Evolutionary conservation across 371 early-diverging fungal species (phyloP), one percentile per base, ranked within the genome.

Genomic region (Apophysomyces ossiformis): DNA sequence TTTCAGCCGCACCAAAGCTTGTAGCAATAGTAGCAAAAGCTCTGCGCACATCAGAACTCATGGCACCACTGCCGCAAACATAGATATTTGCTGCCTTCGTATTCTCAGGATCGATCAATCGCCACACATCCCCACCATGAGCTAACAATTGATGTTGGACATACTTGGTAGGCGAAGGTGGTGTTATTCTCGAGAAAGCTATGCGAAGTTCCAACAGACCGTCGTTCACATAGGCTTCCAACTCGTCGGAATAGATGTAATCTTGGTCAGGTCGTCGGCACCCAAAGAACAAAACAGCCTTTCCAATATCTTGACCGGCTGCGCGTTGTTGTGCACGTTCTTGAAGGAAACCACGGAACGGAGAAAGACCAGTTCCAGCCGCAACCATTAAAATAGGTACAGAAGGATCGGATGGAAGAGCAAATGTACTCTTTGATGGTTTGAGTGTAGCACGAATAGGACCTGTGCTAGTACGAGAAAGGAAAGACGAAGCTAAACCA

Each of bases 331-430:
- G 65, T 35, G 72, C 73, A 44, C 77, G 77, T 50, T 76, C 79
- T 69, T 79, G 74, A 35, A 97, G 61, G 63, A 97, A 89, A 43
- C 94, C 85, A 43, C 94, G 85, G 90, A 97, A 94, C 4, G 97
- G 95, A 3, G 96, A 91, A 16, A 96, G 82, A n/a, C 96, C 96
- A 2, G 94, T 92, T 18, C 95, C 94, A 15, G 85, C 79, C 38
- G 74, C 79, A 16, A 88, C 81, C 84, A 90, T 82, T 45, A 89
- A 75, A 0, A 87, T 67, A 2, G 89, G 89, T 11, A 67, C 62
- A 0, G 37, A 47, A 7, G 76, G 65, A 56, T 78, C 81, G 0
- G 57, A 18, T 5, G 89, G 87, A 58, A 79, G 47, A 13, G 67
- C 65, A 60, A 81, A 79, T 0, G 81, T 65, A 35, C 64, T 74